Evolutionary conservation across 2,329 filamentous ascomycete species (phyloP).

Genomic region (Alternaria tenuissima): DNA sequence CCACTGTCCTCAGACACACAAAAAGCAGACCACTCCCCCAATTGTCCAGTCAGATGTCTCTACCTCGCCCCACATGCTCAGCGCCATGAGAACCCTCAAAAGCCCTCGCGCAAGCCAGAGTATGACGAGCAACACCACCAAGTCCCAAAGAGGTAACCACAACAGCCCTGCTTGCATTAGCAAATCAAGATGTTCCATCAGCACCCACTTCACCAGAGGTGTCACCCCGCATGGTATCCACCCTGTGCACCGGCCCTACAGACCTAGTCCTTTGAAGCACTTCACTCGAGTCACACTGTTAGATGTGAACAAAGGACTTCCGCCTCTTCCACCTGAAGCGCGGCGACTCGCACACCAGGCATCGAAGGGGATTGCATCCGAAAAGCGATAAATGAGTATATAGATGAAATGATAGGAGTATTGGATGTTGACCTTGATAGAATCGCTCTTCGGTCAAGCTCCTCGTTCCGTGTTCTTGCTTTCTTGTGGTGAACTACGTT

Average conservation of each 20-base stretch:
- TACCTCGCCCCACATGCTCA: neutral
- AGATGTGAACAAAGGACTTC: conserved; percentile 18
- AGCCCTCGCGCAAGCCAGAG: neutral
- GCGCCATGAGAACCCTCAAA: neutral
- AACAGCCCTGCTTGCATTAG: neutral
- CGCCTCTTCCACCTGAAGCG: conserved; percentile 14
- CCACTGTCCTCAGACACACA: neutral
- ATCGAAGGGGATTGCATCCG: neutral
- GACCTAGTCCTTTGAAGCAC: conserved; percentile 6
- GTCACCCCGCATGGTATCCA: conserved; percentile 1
- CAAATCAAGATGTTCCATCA: neutral
- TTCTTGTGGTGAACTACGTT: neutral
- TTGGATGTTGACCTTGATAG: neutral
- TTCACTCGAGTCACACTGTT: neutral
- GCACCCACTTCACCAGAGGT: neutral
- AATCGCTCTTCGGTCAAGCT: neutral
- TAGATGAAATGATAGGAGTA: neutral
- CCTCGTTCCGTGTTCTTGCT: neutral
- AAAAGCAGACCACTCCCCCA: neutral
- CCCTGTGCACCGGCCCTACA: conserved; percentile 9
- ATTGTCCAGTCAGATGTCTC: neutral
- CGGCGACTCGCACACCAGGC: neutral
- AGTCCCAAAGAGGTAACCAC: neutral
- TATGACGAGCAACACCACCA: neutral
- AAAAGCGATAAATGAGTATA: neutral